A percentile compares a stretch with the other conserved stretches of the same genome.
phyloP scores from a whole-genome alignment of 176 grass and related monocot species.

The Musa itinerans region DNA sequence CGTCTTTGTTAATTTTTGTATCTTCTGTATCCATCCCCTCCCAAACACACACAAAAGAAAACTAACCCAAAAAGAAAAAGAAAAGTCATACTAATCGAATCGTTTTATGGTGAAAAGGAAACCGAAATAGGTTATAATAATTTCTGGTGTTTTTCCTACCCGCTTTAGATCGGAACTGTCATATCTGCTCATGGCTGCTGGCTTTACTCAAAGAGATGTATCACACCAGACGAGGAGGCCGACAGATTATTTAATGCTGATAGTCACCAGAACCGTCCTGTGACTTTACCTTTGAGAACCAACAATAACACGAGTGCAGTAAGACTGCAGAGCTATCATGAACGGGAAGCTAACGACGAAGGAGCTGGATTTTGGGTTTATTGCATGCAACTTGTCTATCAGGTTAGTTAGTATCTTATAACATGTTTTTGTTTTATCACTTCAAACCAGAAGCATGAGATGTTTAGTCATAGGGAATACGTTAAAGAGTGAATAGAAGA shows the following conservation, averaged over 20 bases:
- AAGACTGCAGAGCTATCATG: slow-evolving; percentile 30
- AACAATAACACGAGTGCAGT: slow-evolving; percentile 18
- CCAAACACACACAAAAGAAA: not conserved
- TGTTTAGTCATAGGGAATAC: too few relatives aligned
- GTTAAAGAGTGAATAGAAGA: too few relatives aligned
- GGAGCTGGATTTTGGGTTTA: slow-evolving; percentile 52
- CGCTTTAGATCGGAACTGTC: slow-evolving; percentile 40
- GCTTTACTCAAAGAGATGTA: slow-evolving; percentile 40
- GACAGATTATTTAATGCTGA: slow-evolving; percentile 32
- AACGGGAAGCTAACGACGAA: slow-evolving; percentile 40
- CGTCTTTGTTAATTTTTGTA: not conserved
- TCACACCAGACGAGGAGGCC: slow-evolving; percentile 37
- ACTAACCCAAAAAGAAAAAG: too few relatives aligned
- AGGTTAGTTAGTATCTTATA: slow-evolving; percentile 30
- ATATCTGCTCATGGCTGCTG: slow-evolving; percentile 66
- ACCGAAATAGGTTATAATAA: too few relatives aligned
- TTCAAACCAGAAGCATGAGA: not conserved
- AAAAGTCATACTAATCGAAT: too few relatives aligned
- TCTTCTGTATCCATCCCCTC: not conserved
- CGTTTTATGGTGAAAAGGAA: too few relatives aligned
- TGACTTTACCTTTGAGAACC: slow-evolving; percentile 24
- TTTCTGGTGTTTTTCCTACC: too few relatives aligned
- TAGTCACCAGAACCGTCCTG: slow-evolving; percentile 29
- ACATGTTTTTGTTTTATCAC: not conserved
- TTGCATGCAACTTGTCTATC: slow-evolving; percentile 59